These are phyloP conservation scores for Rhytidiadelphus loreus DNA, from an alignment of 225 moss, liverwort and hornwort genomes.

Conservation along the genomic window DNA sequence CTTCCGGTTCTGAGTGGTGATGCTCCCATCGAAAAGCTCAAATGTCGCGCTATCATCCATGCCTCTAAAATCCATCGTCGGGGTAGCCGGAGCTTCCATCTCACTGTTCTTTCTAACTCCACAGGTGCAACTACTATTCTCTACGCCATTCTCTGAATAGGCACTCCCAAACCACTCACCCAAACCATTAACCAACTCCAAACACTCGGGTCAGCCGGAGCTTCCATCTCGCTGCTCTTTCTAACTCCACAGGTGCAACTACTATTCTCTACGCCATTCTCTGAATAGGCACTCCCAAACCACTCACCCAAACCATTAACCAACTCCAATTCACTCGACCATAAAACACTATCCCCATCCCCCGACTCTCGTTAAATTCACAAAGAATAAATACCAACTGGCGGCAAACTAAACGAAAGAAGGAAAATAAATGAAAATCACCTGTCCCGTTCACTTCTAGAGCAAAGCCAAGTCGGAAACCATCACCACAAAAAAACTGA, in stretches of 20 bases:
- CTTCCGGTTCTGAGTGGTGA: constrained; percentile 24
- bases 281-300: not conserved
- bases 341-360: not conserved
- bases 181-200: not conserved
- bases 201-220: not conserved
- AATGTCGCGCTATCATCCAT: constrained; percentile 20
- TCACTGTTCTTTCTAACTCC: not conserved
- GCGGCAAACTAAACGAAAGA: not conserved
- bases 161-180: not conserved
- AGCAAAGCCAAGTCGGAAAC: not conserved
- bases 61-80: constrained; percentile 23
- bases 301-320: not conserved
- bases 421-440: not conserved
- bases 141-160: not conserved
- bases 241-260: not conserved
- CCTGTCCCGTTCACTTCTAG: not conserved
- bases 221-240: constrained; percentile 14
- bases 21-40: constrained; percentile 31
- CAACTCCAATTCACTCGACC: not conserved
- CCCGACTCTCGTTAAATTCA: not conserved
- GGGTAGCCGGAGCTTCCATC: constrained; percentile 34
- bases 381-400: not conserved
- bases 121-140: not conserved
- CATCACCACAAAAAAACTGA: not conserved
- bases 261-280: constrained; percentile 4